Base-by-base conservation (phyloP, 352 stramenopile genomes). In the Phytopythium delawarense region DNA sequence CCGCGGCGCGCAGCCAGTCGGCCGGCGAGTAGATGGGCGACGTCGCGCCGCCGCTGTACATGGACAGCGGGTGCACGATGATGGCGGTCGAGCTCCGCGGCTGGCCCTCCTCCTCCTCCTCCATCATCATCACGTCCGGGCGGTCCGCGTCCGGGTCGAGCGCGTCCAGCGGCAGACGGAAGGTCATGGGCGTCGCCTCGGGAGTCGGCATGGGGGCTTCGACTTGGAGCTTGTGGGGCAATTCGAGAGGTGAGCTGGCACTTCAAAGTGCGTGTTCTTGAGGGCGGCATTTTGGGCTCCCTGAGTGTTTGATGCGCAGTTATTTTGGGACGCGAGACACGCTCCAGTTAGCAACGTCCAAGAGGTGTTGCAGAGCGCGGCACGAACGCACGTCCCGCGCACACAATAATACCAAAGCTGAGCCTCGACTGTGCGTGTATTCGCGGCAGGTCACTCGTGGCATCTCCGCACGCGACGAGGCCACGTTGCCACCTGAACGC, bases 51-150 rank as follows among this genome's bases (percentile, higher is more conserved):
- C 59, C 61, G 45, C 65, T 71, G 52, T 71, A 78, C 18, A 81
- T 66, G 35, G 78, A 81, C 53, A 90, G 61, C 60, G 83, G 83
- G 62, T 92, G 83, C 37, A 89, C 63, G 59, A 92, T 90, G n/a
- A 92, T 68, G 32, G 78, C 82, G 23, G 64, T 69, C 46, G 46
- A 80, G 0, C 57, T 42, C 50, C 28, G 28, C 28, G 28, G 2
- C 28, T 32, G 13, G 16, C 8, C 42, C 16, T 40, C 35, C 25
- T 28, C 25, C 25, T 28, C 25, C 25, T 28, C 25, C 25, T 28
- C 25, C 25, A 3, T 28, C 35, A 16, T 11, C 35, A 40, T 40
- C 35, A 9, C 35, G 35, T 40, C 35, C 1, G 12, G 6, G 5
- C 4, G 3, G 3, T 32, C 52, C 25, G 37, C 13, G 8, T 50